A percentile compares a stretch with the other conserved stretches of the same genome.
phyloP scores from a whole-genome alignment of 1,284 basidiomycete species.

The Flammula alnicola region DNA sequence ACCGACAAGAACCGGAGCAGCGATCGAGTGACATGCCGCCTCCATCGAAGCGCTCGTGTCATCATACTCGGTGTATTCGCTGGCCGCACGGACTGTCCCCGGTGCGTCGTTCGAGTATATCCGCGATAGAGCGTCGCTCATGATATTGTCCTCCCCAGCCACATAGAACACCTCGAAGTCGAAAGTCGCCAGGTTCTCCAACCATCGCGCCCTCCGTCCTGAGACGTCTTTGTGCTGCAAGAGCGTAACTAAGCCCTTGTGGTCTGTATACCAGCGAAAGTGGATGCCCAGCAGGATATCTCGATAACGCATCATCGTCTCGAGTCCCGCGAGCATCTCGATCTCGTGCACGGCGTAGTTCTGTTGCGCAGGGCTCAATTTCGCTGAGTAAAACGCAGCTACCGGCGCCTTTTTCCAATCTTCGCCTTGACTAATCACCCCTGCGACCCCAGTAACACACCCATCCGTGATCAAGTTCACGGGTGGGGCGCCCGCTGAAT shows the following conservation, averaged over 20 bases:
- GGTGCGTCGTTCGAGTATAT: conserved; percentile 7
- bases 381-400: conserved; percentile 16
- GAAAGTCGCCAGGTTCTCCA: conserved; percentile 24
- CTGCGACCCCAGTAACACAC: conserved; percentile 30
- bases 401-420: conserved; percentile 27
- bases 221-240: conserved; percentile 34
- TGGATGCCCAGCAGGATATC: conserved; percentile 33
- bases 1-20: neutral
- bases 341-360: conserved; percentile 8
- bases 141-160: neutral
- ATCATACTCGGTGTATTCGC: conserved; percentile 10
- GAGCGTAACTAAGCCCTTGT: conserved; percentile 36
- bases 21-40: too few species aligned
- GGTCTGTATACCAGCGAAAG: conserved; percentile 41
- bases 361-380: conserved; percentile 16
- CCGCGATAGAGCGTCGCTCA: neutral
- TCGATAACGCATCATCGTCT: conserved; percentile 10
- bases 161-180: conserved; percentile 7
- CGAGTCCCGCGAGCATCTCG: too few species aligned
- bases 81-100: conserved; percentile 2
- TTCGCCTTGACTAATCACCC: conserved; percentile 33
- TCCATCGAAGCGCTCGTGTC: neutral
- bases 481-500: conserved; percentile 19
- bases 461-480: conserved; percentile 35
- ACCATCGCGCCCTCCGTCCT: conserved; percentile 45